Percentiles rank a stretch among this genome's conserved stretches.
Evolutionary conservation across 2,329 filamentous ascomycete species (phyloP).

Genomic region (Aureobasidium uvarum): DNA sequence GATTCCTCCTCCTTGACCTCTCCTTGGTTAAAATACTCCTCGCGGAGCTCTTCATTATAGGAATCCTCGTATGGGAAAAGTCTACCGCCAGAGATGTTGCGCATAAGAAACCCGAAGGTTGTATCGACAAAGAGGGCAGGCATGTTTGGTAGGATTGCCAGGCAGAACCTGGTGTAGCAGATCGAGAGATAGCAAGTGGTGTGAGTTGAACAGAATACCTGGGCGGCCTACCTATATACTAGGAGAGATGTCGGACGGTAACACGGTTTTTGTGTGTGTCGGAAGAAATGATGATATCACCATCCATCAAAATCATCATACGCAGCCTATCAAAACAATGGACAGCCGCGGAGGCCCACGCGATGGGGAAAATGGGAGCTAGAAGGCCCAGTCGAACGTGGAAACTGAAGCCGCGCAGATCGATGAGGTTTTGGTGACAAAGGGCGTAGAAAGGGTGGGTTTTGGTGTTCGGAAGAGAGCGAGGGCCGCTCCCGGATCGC

Average conservation of each 20-base stretch:
- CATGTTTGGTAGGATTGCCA: slow-evolving; percentile 3
- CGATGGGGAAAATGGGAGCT: neutral
- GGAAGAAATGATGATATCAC: slow-evolving; percentile 8
- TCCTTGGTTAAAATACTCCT: slow-evolving; percentile 14
- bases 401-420: slow-evolving; percentile 19
- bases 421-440: slow-evolving; percentile 2
- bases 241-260: neutral
- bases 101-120: slow-evolving; percentile 25
- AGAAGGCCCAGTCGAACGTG: neutral
- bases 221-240: slow-evolving; percentile 12
- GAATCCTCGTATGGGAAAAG: slow-evolving; percentile 24
- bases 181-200: neutral
- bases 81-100: slow-evolving; percentile 25
- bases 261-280: neutral
- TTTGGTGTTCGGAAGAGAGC: neutral
- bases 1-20: slow-evolving; percentile 15
- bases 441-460: neutral
- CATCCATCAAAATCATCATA: neutral
- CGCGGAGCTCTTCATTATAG: slow-evolving; percentile 17
- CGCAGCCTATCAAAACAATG: neutral
- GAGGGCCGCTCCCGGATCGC: slow-evolving; percentile 8
- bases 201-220: neutral
- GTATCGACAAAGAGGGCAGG: slow-evolving; percentile 25
- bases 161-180: neutral
- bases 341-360: slow-evolving; percentile 3